Percentiles rank a stretch among this genome's conserved stretches.
phyloP scores from a whole-genome alignment of 192 early-diverging fungal species.

The Rhizophagus prolifer region DNA sequence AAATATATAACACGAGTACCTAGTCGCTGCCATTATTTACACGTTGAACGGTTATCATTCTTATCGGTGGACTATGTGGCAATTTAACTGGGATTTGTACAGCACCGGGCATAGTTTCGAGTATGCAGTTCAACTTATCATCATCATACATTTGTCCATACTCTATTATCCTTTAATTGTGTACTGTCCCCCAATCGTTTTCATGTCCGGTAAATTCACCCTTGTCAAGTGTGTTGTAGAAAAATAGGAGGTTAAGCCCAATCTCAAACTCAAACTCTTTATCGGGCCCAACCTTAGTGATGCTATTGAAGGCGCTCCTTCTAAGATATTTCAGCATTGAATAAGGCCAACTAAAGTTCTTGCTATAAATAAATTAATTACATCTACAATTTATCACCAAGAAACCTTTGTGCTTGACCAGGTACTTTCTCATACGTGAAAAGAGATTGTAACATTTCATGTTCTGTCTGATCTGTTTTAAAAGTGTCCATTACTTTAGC shows the following conservation, averaged over 20 bases:
- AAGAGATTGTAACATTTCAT: constrained; percentile 15
- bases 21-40: background rate
- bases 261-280: background rate
- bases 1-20: no score
- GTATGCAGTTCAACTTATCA: background rate
- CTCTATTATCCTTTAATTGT: constrained; percentile 9
- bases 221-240: constrained; percentile 20
- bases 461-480: background rate
- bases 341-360: no score
- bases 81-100: no score
- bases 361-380: no score
- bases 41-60: no score
- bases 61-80: no score
- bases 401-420: constrained; percentile 22
- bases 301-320: no score
- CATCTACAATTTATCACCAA: constrained; percentile 3
- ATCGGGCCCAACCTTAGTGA: no score
- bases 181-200: background rate
- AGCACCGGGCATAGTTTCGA: no score
- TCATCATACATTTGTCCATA: constrained; percentile 15
- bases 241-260: constrained; percentile 20
- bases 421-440: background rate
- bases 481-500: no score
- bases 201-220: background rate
- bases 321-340: no score